A percentile compares a stretch with the other conserved stretches of the same genome.
These are phyloP conservation scores for Neurospora sp. DNA, from an alignment of 495 filamentous ascomycete species.

Conservation along the genomic window DNA sequence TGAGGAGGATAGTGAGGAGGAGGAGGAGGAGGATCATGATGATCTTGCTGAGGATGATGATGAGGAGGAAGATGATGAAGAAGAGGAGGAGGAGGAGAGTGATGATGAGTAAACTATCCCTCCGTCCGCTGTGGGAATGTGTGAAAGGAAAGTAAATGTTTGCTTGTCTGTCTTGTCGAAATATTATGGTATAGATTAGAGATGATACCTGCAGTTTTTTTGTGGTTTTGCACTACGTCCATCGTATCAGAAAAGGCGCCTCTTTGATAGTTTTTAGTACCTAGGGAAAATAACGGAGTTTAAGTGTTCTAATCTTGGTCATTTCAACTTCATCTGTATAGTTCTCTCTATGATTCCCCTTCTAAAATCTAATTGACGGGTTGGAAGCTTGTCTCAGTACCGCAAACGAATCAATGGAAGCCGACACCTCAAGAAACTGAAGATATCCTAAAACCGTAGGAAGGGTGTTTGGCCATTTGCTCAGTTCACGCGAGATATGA, in stretches of 20 bases:
- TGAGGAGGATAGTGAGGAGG: slow-evolving; percentile 35
- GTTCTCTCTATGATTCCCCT: too few species aligned
- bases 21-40: slow-evolving; percentile 21
- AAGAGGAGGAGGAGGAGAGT: slow-evolving; percentile 33
- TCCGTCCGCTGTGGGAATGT: too few species aligned
- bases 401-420: too few species aligned
- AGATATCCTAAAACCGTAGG: too few species aligned
- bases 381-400: too few species aligned
- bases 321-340: neutral
- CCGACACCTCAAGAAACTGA: too few species aligned
- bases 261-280: neutral
- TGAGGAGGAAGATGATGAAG: slow-evolving; percentile 52
- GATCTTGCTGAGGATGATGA: slow-evolving; percentile 51
- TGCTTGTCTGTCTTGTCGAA: neutral
- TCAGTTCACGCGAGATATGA: too few species aligned
- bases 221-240: neutral
- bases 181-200: neutral
- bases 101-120: slow-evolving; percentile 1
- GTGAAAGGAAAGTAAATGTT: neutral
- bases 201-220: neutral
- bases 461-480: too few species aligned
- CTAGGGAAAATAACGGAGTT: neutral
- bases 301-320: neutral
- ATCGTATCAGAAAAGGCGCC: neutral
- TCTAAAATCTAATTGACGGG: too few species aligned